These are phyloP conservation scores for Phytophthora hibernalis DNA, from an alignment of 352 stramenopile species.

Conservation along the genomic window DNA sequence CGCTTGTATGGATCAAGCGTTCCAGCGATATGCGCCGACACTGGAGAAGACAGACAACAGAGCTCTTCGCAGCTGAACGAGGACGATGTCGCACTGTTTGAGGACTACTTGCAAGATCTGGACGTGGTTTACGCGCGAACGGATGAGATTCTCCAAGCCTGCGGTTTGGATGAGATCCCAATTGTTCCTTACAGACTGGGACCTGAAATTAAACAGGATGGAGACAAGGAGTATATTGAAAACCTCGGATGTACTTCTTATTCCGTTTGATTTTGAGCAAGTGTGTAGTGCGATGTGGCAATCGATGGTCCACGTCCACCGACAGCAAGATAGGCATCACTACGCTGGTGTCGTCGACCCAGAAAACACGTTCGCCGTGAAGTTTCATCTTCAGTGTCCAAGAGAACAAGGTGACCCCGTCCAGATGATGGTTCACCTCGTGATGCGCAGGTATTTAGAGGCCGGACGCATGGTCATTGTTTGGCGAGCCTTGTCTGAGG, in stretches of 20 bases:
- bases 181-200: conserved; percentile 4
- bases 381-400: conserved; percentile 15
- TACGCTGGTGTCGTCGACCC: conserved; percentile 21
- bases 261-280: conserved; percentile 21
- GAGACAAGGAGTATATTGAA: conserved; percentile 28
- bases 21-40: neutral
- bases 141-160: conserved; percentile 20
- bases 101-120: conserved; percentile 33
- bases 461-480: conserved; percentile 51
- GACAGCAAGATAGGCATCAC: conserved; percentile 4
- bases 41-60: neutral
- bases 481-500: conserved; percentile 57
- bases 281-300: conserved; percentile 24
- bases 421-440: conserved; percentile 24
- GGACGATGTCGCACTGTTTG: conserved; percentile 25
- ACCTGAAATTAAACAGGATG: conserved; percentile 10
- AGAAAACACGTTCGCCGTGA: conserved; percentile 42
- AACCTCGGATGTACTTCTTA: conserved; percentile 24
- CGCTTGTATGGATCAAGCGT: neutral
- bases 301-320: conserved; percentile 18
- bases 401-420: conserved; percentile 2
- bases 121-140: conserved; percentile 27
- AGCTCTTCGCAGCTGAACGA: neutral
- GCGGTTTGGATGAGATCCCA: neutral
- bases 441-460: conserved; percentile 53